These are phyloP conservation scores for Biscogniauxia mediterranea DNA, from an alignment of 2,329 filamentous ascomycete genomes.

Conservation along the genomic window DNA sequence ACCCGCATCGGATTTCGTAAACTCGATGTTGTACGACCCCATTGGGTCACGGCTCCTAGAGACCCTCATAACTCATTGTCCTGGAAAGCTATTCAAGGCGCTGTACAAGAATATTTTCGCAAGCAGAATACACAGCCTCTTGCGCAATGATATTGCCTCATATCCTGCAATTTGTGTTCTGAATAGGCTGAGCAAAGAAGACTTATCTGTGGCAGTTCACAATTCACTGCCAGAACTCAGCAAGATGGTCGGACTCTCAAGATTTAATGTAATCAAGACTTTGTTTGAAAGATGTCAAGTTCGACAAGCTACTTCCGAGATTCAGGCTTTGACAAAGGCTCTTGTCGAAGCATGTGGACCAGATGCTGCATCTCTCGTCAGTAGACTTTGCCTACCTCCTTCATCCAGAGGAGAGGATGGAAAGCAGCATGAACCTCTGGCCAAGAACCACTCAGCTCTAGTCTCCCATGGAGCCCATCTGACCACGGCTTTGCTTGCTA, in stretches of 20 bases:
- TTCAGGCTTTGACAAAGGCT: constrained; percentile 46
- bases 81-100: constrained; percentile 87
- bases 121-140: constrained; percentile 73
- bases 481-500: constrained; percentile 73
- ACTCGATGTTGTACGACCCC: constrained; percentile 82
- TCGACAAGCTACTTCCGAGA: constrained; percentile 57
- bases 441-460: constrained; percentile 57
- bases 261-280: constrained; percentile 76
- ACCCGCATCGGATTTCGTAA: constrained; percentile 74
- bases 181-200: constrained; percentile 81
- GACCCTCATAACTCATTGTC: constrained; percentile 74
- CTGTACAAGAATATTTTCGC: constrained; percentile 80
- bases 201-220: constrained; percentile 70
- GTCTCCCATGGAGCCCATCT: constrained; percentile 76
- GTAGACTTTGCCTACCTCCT: constrained; percentile 48
- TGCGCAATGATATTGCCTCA: constrained; percentile 85
- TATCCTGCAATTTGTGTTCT: constrained; percentile 84
- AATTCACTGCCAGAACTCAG: constrained; percentile 72
- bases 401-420: constrained; percentile 32
- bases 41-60: constrained; percentile 90
- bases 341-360: constrained; percentile 48
- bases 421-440: constrained; percentile 37
- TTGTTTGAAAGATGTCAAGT: constrained; percentile 80
- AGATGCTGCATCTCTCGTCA: constrained; percentile 47
- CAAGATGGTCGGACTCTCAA: constrained; percentile 69